phyloP scores from a whole-genome alignment of 2,329 filamentous ascomycete species.

The Plenodomus lindquistii region DNA sequence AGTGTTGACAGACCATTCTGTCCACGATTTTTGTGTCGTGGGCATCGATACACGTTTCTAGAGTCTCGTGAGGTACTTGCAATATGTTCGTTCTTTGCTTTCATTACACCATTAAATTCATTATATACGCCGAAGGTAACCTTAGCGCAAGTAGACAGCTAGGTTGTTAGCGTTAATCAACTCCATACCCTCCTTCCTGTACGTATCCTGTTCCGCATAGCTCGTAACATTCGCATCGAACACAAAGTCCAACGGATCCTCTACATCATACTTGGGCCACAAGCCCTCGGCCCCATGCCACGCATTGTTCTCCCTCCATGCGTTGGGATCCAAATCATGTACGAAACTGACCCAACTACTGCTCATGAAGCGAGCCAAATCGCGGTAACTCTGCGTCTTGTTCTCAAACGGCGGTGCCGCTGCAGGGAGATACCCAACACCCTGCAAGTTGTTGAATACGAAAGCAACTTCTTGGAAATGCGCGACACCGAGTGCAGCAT shows the following conservation, averaged over 20 bases:
- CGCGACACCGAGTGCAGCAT: conserved; percentile 50
- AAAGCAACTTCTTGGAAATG: conserved; percentile 60
- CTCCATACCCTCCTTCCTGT: conserved; percentile 49
- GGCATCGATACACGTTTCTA: too few species aligned
- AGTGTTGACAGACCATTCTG: too few species aligned
- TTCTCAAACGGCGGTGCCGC: conserved; percentile 39
- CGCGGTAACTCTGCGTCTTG: conserved; percentile 42
- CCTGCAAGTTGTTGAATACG: conserved; percentile 52
- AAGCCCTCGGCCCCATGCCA: conserved; percentile 26
- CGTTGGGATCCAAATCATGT: conserved; percentile 40
- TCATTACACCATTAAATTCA: background rate
- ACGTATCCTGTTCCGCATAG: conserved; percentile 50
- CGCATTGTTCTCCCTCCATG: conserved; percentile 20
- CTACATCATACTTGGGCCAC: conserved; percentile 49
- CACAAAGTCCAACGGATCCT: conserved; percentile 47
- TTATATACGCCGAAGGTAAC: too few species aligned
- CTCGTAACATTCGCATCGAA: conserved; percentile 52
- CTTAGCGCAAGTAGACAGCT: conserved; percentile 10
- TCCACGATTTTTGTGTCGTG: too few species aligned
- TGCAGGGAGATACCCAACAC: conserved; percentile 47
- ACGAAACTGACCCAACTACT: conserved; percentile 53
- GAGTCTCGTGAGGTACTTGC: too few species aligned
- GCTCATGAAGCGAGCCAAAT: conserved; percentile 50
- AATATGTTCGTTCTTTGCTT: too few species aligned
- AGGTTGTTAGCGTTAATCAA: conserved; percentile 43